phyloP scores from a whole-genome alignment of 1,139 yeast genomes.

The Protomyces pachydermus region DNA sequence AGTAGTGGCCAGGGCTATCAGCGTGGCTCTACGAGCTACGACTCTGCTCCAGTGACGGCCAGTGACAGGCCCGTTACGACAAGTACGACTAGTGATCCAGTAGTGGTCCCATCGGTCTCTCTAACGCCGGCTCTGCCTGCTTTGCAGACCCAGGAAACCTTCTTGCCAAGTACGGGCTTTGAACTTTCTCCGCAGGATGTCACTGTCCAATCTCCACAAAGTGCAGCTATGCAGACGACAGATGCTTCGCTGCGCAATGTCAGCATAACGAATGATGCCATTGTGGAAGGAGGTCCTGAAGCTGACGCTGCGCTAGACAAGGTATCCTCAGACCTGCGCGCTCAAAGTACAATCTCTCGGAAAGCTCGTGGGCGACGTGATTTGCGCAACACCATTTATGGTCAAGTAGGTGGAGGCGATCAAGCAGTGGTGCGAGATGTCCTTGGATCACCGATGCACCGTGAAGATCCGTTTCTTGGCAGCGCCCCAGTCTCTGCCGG shows the following conservation, averaged over 20 bases:
- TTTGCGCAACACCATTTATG: slow-evolving; percentile 13
- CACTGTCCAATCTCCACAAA: not conserved
- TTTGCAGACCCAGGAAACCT: not conserved
- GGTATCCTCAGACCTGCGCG: slow-evolving; percentile 21
- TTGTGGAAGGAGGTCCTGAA: not conserved
- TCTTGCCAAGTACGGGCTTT: not conserved
- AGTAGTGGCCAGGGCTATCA: not conserved
- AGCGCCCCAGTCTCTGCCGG: not conserved
- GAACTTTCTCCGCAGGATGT: not conserved
- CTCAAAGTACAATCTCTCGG: slow-evolving; percentile 21
- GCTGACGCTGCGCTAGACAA: slow-evolving; percentile 34
- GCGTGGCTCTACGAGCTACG: not conserved
- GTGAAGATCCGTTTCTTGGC: not conserved
- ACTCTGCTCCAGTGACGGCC: not conserved
- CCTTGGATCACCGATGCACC: slow-evolving; percentile 18
- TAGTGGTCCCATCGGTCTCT: not conserved
- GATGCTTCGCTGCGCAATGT: slow-evolving; percentile 7
- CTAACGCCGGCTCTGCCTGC: not conserved
- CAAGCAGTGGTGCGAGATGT: slow-evolving; percentile 4
- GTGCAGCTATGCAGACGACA: not conserved
- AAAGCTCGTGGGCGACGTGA: slow-evolving; percentile 21
- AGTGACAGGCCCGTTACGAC: not conserved
- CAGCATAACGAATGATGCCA: slow-evolving; percentile 7
- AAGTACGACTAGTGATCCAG: not conserved
- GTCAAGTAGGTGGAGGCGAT: not conserved